Evolutionary conservation across 352 stramenopile genomes (phyloP), one percentile per base, ranked within the genome.

Genomic region (Aphanomyces euteiches): DNA sequence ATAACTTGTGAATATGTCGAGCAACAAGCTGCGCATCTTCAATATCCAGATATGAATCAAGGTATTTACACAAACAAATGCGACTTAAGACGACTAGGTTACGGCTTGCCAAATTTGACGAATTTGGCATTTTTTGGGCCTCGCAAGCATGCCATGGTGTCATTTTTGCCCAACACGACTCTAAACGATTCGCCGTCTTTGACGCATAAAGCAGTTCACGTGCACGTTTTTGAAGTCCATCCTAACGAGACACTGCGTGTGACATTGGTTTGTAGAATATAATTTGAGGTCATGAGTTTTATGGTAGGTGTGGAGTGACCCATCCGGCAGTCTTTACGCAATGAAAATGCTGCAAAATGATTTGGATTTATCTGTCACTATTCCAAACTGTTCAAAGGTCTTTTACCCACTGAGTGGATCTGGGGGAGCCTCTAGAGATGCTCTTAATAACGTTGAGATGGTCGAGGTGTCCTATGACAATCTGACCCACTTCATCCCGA

Each of bases 361-460:
- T 48, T 71, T 93, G 66, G 86, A 93, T 45, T 73, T 94, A 47
- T 76, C 79, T 15, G 80, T 92, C 48, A 81, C 79, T 36, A 75
- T 94, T 40, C 80, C 79, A 48, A 72, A 78, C 15, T 60, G 39
- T 28, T 77, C 76, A n/a, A 72, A 78, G 66, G 76, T 72, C 13
- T 92, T 93, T 69, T 77, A 78, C 34, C 82, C 86, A 12, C 69
- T 91, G 40, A 91, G 81, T 12, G 80, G 83, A 5, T 28, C 28
- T 28, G 73, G 78, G 39, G 78, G 77, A 34, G 73, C 56, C 34
- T 87, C 80, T 4, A 76, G 75, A 17, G 86, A 93, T 70, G 75
- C 78, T 34, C 79, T 82, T n/a, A 93, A 93, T 77, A 93, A 93
- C 68, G 82, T 93, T 21, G 86, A 93, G 67, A 89, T 93, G 83